Evolutionary conservation across 2,329 filamentous ascomycete genomes (phyloP).

Genomic region (Trichophaea hybrida): DNA sequence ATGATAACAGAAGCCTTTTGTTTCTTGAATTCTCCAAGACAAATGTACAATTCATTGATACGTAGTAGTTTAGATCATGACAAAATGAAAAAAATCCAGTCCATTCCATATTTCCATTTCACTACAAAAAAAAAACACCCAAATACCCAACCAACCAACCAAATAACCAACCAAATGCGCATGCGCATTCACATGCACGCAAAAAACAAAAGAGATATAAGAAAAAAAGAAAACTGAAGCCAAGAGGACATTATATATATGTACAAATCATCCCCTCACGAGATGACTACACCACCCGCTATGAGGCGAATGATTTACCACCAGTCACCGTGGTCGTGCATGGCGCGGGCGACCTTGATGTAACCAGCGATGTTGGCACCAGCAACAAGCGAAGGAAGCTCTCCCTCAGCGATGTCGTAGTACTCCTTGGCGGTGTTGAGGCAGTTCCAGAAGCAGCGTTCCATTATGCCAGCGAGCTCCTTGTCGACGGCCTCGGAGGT

Average conservation of each 20-base stretch:
- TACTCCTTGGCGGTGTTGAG: slow-evolving; percentile 82
- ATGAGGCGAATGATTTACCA: slow-evolving; percentile 32
- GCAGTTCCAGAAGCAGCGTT: slow-evolving; percentile 79
- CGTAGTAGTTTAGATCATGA: too few relatives aligned
- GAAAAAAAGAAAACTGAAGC: background rate
- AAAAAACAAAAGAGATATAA: background rate
- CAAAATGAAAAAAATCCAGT: too few relatives aligned
- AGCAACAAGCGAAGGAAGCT: slow-evolving; percentile 78
- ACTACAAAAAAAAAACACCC: background rate
- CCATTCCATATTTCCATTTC: too few relatives aligned
- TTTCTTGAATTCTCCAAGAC: too few relatives aligned
- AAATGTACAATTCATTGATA: too few relatives aligned
- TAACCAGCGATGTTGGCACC: slow-evolving; percentile 97
- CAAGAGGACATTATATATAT: slow-evolving; percentile 1
- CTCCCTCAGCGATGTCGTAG: slow-evolving; percentile 60
- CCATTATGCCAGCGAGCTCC: slow-evolving; percentile 90
- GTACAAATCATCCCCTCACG: background rate
- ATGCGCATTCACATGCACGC: too few relatives aligned
- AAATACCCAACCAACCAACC: background rate
- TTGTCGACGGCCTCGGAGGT: slow-evolving; percentile 76
- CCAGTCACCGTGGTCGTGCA: slow-evolving; percentile 96
- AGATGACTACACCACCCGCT: background rate
- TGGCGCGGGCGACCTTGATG: slow-evolving; percentile 85
- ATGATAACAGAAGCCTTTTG: too few relatives aligned
- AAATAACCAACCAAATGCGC: background rate